phyloP scores from a whole-genome alignment of 768 basidiomycete species.

The Artomyces pyxidatus region DNA sequence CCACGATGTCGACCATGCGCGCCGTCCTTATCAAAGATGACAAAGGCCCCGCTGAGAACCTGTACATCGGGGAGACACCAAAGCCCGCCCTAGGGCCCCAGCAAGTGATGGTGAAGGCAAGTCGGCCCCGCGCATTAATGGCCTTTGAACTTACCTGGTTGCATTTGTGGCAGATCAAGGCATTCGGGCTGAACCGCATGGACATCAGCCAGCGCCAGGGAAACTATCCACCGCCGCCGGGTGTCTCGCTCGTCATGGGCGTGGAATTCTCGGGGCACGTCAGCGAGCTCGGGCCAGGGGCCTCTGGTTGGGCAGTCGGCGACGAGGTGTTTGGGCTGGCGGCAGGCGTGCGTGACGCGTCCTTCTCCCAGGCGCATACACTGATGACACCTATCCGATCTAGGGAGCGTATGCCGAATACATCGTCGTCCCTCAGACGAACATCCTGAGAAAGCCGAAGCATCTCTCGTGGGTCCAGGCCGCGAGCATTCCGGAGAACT shows the following conservation, averaged over 20 bases:
- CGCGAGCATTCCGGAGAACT: constrained; percentile 83
- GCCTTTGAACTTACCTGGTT: background rate
- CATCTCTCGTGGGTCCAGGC: constrained; percentile 78
- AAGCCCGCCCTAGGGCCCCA: constrained; percentile 49
- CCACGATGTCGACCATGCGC: constrained; percentile 41
- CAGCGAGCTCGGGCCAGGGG: constrained; percentile 27
- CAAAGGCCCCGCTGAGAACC: constrained; percentile 65
- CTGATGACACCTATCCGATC: background rate
- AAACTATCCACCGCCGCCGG: constrained; percentile 71
- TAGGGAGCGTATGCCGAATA: constrained; percentile 92
- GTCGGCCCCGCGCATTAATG: background rate
- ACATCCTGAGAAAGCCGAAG: constrained; percentile 67
- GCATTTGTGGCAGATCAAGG: constrained; percentile 44
- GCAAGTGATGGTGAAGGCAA: constrained; percentile 73
- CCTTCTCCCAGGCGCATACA: background rate
- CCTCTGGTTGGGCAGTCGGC: constrained; percentile 38
- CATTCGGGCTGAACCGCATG: constrained; percentile 88
- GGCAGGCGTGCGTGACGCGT: constrained; percentile 52
- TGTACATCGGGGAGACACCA: constrained; percentile 67
- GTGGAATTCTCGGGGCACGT: constrained; percentile 81
- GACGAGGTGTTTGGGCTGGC: constrained; percentile 86
- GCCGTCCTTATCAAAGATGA: constrained; percentile 73
- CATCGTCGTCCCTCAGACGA: constrained; percentile 54
- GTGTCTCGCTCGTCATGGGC: constrained; percentile 67
- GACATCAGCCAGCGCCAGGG: constrained; percentile 70